phyloP scores from a whole-genome alignment of 2,329 filamentous ascomycete species.

The Venturia asperata region DNA sequence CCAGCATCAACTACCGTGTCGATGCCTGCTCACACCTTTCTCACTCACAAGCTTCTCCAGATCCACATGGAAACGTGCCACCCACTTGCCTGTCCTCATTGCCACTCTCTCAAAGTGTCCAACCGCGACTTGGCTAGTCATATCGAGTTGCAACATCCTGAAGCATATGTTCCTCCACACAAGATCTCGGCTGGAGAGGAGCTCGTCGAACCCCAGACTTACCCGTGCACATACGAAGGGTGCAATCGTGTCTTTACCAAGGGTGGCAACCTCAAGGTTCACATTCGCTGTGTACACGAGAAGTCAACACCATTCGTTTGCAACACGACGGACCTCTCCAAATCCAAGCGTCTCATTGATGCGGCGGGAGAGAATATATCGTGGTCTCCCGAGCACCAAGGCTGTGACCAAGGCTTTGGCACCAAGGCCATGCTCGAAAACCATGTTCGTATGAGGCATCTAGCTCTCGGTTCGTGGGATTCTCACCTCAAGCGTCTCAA shows the following conservation, averaged over 20 bases:
- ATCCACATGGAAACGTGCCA: slow-evolving; percentile 68
- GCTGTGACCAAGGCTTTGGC: slow-evolving; percentile 68
- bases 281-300: slow-evolving; percentile 70
- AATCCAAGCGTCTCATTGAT: slow-evolving; percentile 32
- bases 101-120: slow-evolving; percentile 60
- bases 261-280: slow-evolving; percentile 72
- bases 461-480: slow-evolving; percentile 50
- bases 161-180: slow-evolving; percentile 52
- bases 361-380: slow-evolving; percentile 44
- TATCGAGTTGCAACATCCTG: slow-evolving; percentile 59
- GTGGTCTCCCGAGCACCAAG: slow-evolving; percentile 45
- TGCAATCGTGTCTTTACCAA: slow-evolving; percentile 76
- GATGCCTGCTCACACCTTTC: slow-evolving; percentile 48
- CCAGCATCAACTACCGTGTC: not conserved
- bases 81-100: slow-evolving; percentile 64
- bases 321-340: slow-evolving; percentile 56
- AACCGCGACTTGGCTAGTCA: slow-evolving; percentile 50
- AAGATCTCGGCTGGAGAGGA: slow-evolving; percentile 30
- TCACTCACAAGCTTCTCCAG: slow-evolving; percentile 63
- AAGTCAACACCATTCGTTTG: slow-evolving; percentile 71
- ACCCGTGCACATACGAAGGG: slow-evolving; percentile 57
- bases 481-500: slow-evolving; percentile 22
- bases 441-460: slow-evolving; percentile 75
- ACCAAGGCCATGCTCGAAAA: slow-evolving; percentile 75
- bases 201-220: slow-evolving; percentile 57